Evolutionary conservation across 768 basidiomycete species (phyloP), one percentile per base, ranked within the genome.

Genomic region (Sarcodon aspratus): DNA sequence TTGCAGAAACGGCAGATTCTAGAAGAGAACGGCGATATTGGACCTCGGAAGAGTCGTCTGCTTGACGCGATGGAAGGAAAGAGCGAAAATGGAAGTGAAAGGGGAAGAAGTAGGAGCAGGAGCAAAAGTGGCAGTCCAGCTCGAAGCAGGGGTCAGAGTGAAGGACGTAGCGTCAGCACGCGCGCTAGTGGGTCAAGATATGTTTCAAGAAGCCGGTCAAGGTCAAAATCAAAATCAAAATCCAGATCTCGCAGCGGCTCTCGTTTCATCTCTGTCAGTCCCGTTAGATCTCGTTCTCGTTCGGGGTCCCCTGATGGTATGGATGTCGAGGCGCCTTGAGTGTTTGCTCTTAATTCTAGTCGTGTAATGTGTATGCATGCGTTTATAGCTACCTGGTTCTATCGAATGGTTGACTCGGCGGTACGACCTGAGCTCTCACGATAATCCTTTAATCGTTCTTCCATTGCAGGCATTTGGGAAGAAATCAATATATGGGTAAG

Each of bases 11-110:
- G 96, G 17, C 76, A 80, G 47, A 80, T 88, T 3, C 69, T 98
- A 21, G 96, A 98, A 69, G 95, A 99, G 61, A 88, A 81, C 15
- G 85, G 88, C 38, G 93, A 97, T 7, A 73, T 99, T 18, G 82
- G 82, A 0, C 85, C 88, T 3, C 71, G 95, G 12, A 80, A 86
- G 63, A 92, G 89, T 63, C 78, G 85, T 42, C 66, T 99, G n/a
- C 70, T 96, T 54, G 80, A 89, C 55, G 91, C 89, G 1, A 76
- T 95, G 79, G 85, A 91, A 59, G 86, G 80, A 43, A 76, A 72
- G 54, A 77, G 74, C 50, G 80, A 84, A 33, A 47, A 54, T 11
- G 74, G 66, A 17, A 74, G 74, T 48, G 67, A 66, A 18, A 65
- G 60, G 44, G 67, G 70, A 48, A 57, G 69, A 13, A 73, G 58